A percentile compares a stretch with the other conserved stretches of the same genome.
phyloP scores from a whole-genome alignment of 768 basidiomycete genomes.

The Strobilomyces echinocephalus region DNA sequence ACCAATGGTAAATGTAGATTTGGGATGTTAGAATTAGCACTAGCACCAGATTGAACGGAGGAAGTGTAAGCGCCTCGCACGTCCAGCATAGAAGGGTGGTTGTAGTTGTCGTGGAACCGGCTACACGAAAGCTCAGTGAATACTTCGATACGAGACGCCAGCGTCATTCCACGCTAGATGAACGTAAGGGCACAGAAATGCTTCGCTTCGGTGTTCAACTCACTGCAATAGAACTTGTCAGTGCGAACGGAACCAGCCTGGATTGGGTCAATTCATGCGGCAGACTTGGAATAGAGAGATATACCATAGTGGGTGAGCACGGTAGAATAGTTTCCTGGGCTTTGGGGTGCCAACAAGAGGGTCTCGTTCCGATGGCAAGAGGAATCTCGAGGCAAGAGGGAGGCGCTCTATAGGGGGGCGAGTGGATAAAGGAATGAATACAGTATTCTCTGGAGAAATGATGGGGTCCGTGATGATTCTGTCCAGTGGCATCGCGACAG shows the following conservation, averaged over 20 bases:
- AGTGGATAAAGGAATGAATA: conserved; percentile 24
- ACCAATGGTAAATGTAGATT: conserved; percentile 10
- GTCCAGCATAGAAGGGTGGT: conserved; percentile 26
- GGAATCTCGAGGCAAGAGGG: conserved; percentile 3
- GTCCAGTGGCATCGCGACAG: conserved; percentile 23
- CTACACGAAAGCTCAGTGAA: conserved; percentile 75
- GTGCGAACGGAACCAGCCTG: conserved; percentile 71
- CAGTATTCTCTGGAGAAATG: conserved; percentile 31
- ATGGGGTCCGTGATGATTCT: conserved; percentile 32
- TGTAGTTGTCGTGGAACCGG: conserved; percentile 44
- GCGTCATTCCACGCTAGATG: conserved; percentile 69
- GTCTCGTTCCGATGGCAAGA: conserved; percentile 29
- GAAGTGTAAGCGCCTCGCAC: neutral
- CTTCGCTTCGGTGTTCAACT: conserved; percentile 17
- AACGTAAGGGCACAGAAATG: conserved; percentile 3
- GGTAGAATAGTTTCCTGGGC: conserved; percentile 45
- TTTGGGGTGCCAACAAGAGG: conserved; percentile 28
- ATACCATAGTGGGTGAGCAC: conserved; percentile 46
- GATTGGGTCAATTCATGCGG: conserved; percentile 4
- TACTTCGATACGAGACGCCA: conserved; percentile 75
- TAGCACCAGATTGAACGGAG: conserved; percentile 3
- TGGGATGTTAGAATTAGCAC: conserved; percentile 8
- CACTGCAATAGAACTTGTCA: conserved; percentile 65
- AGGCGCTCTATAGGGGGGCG: conserved; percentile 18
- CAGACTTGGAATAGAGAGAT: neutral